A percentile compares a stretch with the other conserved stretches of the same genome.
These are phyloP conservation scores for Arbutus unedo DNA, from an alignment of 148 eudicot species.

Conservation along the genomic window DNA sequence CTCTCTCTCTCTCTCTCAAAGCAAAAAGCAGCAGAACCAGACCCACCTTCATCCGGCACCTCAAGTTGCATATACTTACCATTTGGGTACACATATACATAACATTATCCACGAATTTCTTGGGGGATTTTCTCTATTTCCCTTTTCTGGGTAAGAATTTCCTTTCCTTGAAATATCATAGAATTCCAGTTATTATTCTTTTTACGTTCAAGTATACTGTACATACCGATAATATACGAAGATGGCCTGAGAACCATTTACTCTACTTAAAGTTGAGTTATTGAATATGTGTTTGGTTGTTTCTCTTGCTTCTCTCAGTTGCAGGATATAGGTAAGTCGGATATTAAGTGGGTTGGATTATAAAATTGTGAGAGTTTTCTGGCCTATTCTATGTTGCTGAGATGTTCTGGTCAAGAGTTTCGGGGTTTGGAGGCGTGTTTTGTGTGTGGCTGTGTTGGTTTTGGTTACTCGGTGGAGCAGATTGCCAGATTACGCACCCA, in stretches of 20 bases:
- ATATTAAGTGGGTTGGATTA: neutral
- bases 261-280: neutral
- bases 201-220: too few relatives aligned
- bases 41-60: neutral
- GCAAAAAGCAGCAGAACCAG: neutral
- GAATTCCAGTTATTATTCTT: too few relatives aligned
- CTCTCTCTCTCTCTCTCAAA: neutral
- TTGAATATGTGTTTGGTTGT: neutral
- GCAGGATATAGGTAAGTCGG: slow-evolving; percentile 8
- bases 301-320: slow-evolving; percentile 1
- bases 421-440: slow-evolving; percentile 10
- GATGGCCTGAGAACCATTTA: neutral
- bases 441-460: slow-evolving; percentile 13
- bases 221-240: too few relatives aligned
- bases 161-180: neutral
- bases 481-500: slow-evolving; percentile 20
- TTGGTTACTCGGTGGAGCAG: slow-evolving; percentile 17
- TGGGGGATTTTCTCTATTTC: neutral
- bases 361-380: neutral
- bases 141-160: neutral
- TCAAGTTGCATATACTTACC: neutral
- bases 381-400: neutral
- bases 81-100: neutral
- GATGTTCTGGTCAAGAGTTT: slow-evolving; percentile 17
- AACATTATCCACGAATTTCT: neutral